phyloP scores from a whole-genome alignment of 495 filamentous ascomycete species.

The Letharia lupina region DNA sequence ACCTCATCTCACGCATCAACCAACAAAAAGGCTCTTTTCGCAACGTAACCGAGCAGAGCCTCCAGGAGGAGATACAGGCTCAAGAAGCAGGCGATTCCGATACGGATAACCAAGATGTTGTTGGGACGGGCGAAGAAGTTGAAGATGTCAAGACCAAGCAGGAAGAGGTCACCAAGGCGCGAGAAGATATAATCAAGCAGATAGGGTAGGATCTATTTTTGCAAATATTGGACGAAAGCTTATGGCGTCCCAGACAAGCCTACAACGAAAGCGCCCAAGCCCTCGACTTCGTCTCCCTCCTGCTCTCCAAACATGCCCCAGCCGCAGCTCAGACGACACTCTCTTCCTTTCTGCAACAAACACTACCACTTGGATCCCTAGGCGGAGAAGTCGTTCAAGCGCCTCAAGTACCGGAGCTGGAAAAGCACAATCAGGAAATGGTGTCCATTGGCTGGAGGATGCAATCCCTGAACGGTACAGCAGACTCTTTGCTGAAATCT shows the following conservation, averaged over 20 bases:
- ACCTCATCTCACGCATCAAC: constrained; percentile 68
- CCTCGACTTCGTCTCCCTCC: constrained; percentile 76
- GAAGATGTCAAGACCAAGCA: constrained; percentile 23
- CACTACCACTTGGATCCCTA: constrained; percentile 64
- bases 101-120: constrained; percentile 31
- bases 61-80: constrained; percentile 52
- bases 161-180: constrained; percentile 37
- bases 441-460: constrained; percentile 72
- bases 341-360: constrained; percentile 56
- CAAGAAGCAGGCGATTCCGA: constrained; percentile 33
- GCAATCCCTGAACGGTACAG: constrained; percentile 63
- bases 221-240: constrained; percentile 6
- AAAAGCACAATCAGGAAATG: constrained; percentile 44
- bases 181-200: constrained; percentile 46
- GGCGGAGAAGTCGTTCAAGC: constrained; percentile 61
- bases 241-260: constrained; percentile 42
- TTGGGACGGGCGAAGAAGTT: constrained; percentile 33
- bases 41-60: constrained; percentile 52
- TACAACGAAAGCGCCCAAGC: constrained; percentile 56
- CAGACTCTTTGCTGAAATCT: constrained; percentile 63
- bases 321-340: constrained; percentile 59
- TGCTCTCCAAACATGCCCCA: constrained; percentile 69
- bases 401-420: constrained; percentile 44
- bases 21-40: constrained; percentile 66
- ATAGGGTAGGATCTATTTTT: constrained; percentile 36